Base-by-base conservation (phyloP, 2,329 filamentous ascomycete genomes). In the Waltergamsia citrina region DNA sequence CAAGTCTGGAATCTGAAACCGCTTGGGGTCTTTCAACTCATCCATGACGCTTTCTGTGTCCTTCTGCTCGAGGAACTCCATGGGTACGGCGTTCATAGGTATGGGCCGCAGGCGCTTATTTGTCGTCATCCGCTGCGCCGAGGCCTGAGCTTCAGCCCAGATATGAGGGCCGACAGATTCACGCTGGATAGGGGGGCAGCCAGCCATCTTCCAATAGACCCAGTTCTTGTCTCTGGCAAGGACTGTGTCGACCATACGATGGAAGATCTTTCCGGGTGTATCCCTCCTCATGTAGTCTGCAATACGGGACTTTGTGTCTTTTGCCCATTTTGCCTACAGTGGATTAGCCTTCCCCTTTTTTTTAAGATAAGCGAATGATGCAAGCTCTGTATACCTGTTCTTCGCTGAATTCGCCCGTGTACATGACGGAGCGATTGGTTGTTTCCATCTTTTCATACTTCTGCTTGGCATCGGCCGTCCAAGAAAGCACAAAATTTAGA, bases 191-290 rank as follows among this genome's bases (percentile, higher is more conserved):
- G 81, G 74, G 17, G 86, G 85, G 53, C 92, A 98, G 44, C 81
- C 85, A 54, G 95, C 87, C 39, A 90, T 81, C 62, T 99, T 99
- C 92, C 92, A 99, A 41, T 87, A 81, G 29, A 93, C 87, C 93
- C 93, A 98, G 53, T 96, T 95, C 65, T 95, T 96, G 57, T 99
- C 92, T 42, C 92, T 74, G 17, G 86, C 85, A 20, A 98, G 74
- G 21, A 98, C 90, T 10, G 88, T 96, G 54, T 96, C 90, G 21
- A 98, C 87, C 76, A 96, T 94, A 25, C 92, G 81, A 59, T 87
- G 83, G 57, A 96, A 98, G 57, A 94, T 94, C 42, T 85, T 84
- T 20, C 92, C 92, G 49, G 94, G 88, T 27, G 69, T 62, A 15
- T 85, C 85, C 46, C 80, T 71, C 51, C 83, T 82, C 37, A 98